A percentile compares a stretch with the other conserved stretches of the same genome.
phyloP scores from a whole-genome alignment of 1,284 basidiomycete species.

The Boletus holoroseus region DNA sequence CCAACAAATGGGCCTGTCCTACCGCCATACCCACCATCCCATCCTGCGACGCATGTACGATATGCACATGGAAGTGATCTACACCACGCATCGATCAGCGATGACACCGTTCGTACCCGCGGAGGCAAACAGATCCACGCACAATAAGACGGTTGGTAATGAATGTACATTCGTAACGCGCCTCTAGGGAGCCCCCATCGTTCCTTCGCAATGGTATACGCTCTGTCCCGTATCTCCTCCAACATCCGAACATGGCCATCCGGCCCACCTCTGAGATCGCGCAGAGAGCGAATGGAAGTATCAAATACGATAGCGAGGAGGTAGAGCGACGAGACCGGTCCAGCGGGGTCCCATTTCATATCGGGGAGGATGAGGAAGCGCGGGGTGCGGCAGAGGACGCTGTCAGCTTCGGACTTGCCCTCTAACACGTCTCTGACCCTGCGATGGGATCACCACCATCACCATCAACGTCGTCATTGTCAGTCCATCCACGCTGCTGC shows the following conservation, averaged over 20 bases:
- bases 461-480: neutral
- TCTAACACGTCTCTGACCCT: conserved; percentile 88
- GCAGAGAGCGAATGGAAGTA: conserved; percentile 55
- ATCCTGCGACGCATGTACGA: conserved; percentile 69
- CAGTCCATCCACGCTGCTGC: neutral
- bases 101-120: neutral
- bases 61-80: conserved; percentile 97
- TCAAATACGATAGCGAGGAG: conserved; percentile 67
- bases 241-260: conserved; percentile 66
- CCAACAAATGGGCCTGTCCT: conserved; percentile 90
- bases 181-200: conserved; percentile 59
- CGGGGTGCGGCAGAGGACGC: conserved; percentile 20
- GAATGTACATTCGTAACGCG: conserved; percentile 77
- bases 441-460: neutral
- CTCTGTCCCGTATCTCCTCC: conserved; percentile 56
- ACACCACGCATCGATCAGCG: neutral
- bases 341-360: conserved; percentile 88
- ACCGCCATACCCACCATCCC: conserved; percentile 69
- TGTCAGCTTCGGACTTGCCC: conserved; percentile 71
- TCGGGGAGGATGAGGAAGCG: conserved; percentile 81
- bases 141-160: conserved; percentile 98
- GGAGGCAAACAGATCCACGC: conserved; percentile 32
- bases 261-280: conserved; percentile 57
- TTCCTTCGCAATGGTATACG: conserved; percentile 47
- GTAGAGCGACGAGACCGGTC: conserved; percentile 59